Evolutionary conservation across 2,329 filamentous ascomycete genomes (phyloP).

Genomic region (Botrytis elliptica): DNA sequence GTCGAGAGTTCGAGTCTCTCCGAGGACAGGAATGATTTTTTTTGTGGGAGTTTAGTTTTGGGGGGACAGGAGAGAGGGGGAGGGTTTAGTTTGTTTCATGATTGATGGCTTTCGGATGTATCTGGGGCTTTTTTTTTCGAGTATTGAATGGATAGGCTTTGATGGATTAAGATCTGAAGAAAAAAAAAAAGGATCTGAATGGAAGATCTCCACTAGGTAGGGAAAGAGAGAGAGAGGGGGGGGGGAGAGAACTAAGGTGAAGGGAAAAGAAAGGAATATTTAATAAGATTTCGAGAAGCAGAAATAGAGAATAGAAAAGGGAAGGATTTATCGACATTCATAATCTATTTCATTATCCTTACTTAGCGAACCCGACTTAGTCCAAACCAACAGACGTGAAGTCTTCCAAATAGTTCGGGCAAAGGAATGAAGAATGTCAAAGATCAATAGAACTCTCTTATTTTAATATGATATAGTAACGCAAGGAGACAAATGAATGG

Average conservation of each 20-base stretch:
- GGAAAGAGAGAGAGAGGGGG: not conserved
- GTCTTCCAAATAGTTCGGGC: too few species aligned
- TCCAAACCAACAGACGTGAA: too few species aligned
- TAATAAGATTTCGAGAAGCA: not conserved
- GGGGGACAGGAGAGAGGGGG: too few species aligned
- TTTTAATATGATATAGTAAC: too few species aligned
- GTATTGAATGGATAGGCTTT: not conserved
- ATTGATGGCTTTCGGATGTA: not conserved
- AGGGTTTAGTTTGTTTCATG: not conserved
- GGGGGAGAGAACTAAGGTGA: not conserved
- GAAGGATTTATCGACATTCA: not conserved
- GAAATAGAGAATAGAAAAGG: not conserved
- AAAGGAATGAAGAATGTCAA: not conserved
- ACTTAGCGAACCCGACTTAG: not conserved
- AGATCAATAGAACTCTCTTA: too few species aligned
- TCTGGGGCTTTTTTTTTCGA: not conserved
- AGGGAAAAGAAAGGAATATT: not conserved
- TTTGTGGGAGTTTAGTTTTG: too few species aligned
- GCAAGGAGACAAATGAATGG: not conserved
- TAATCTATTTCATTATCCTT: not conserved
- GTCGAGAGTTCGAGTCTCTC: conserved; percentile 50
- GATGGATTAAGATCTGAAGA: too few species aligned
- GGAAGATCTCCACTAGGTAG: not conserved
- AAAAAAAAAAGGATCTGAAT: not conserved
- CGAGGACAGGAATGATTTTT: conserved; percentile 39